Percentiles rank a stretch among this genome's conserved stretches.
phyloP scores from a whole-genome alignment of 75 land plant genomes.

The Cryptomeria japonica region DNA sequence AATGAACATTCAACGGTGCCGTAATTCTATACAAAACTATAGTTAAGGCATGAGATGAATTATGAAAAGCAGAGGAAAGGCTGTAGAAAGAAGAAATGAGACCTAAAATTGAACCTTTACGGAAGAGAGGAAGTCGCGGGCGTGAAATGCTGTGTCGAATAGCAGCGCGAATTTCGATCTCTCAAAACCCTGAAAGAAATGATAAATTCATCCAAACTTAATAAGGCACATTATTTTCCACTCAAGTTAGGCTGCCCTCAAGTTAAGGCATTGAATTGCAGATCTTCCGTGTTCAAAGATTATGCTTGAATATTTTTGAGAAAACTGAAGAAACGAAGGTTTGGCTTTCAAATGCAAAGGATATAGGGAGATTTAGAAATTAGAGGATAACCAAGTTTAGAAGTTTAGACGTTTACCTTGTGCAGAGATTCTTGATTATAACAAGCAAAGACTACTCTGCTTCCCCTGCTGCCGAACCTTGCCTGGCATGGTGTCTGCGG shows the following conservation, averaged over 20 bases:
- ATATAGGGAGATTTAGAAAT: background rate
- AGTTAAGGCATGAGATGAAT: background rate
- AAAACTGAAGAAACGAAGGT: background rate
- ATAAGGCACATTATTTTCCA: too few relatives aligned
- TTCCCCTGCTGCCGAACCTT: background rate
- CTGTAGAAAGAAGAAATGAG: too few relatives aligned
- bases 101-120: background rate
- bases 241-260: too few relatives aligned
- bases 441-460: conserved; percentile 7
- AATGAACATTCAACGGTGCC: background rate
- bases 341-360: background rate
- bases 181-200: background rate
- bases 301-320: background rate
- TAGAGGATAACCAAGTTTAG: background rate
- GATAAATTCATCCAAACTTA: background rate
- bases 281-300: background rate
- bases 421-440: background rate
- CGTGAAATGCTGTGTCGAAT: background rate
- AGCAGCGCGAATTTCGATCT: conserved; percentile 3
- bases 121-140: background rate
- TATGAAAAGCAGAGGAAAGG: background rate
- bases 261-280: background rate
- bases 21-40: background rate
- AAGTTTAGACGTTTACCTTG: background rate
- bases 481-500: background rate